Base-by-base conservation (phyloP, 2,329 filamentous ascomycete genomes). In the Ophiostoma sp. region DNA sequence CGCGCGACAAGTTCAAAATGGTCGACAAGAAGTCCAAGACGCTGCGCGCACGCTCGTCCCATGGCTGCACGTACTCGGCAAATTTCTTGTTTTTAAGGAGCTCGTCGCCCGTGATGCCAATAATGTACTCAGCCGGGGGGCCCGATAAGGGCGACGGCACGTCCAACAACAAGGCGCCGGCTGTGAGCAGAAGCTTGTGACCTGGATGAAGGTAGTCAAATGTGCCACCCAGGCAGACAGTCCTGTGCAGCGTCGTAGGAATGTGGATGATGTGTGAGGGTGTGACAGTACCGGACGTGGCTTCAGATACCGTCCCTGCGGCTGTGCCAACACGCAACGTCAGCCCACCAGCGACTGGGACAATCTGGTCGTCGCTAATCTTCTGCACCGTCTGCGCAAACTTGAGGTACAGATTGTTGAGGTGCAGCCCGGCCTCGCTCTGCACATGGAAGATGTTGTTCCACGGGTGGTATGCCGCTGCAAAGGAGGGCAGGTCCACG, bases 141-240 rank as follows among this genome's bases (percentile, higher is more conserved):
- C 79, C 78, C 0, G 83, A 79, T 42, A 79, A 77, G 42, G 82
- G 78, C 57, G 82, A 77, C 0, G 85, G 84, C 0, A 88, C 85
- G 74, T 89, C 88, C 73, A 92, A 86, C 19, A 94, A 87, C 72
- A 98, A 88, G 0, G 91, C 89, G 0, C 92, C 93, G 75, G 95
- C 95, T n/a, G 95, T 94, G 25, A 99, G 88, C 25, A 99, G 88
- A n/a, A 98, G 86, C 83, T 98, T 99, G 84, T 99, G 96, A 6
- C 96, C 96, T 3, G 93, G 91, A 80, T 99, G 96, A 28, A 99
- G 87, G 82, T 98, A 94, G 81, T 99, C 96, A 82, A 98, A 99
- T 0, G 96, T 99, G 11, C 96, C 96, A 39, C 95, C 96, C 15
- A 98, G 89, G 70, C 92, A 93, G 69, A 97, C 92, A 17, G 89